Evolutionary conservation across 2,329 filamentous ascomycete genomes (phyloP).

Genomic region (Knufia fluminis): DNA sequence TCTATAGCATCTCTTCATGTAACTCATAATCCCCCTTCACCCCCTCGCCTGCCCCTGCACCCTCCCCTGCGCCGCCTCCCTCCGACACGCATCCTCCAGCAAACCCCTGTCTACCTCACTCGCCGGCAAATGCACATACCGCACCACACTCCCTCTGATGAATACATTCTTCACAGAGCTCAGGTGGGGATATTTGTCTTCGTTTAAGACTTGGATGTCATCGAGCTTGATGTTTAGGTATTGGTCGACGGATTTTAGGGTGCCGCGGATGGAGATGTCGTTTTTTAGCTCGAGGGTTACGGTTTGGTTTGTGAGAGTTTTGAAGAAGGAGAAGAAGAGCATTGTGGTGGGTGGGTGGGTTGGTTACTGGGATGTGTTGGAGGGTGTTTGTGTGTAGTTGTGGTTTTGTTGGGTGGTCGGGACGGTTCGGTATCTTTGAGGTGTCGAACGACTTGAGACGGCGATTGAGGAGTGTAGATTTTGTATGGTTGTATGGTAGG

Average conservation of each 20-base stretch:
- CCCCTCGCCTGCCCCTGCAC: constrained; percentile 7
- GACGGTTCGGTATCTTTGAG: too few relatives aligned
- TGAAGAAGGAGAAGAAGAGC: constrained; percentile 67
- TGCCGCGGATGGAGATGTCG: constrained; percentile 93
- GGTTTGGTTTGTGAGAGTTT: constrained; percentile 93
- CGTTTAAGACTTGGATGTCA: constrained; percentile 84
- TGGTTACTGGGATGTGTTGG: neutral
- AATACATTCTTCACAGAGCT: constrained; percentile 91
- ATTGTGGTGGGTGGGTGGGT: neutral
- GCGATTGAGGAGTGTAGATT: too few relatives aligned
- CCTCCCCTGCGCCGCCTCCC: constrained; percentile 47
- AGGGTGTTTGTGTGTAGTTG: neutral
- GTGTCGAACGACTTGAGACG: too few relatives aligned
- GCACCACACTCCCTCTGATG: constrained; percentile 83
- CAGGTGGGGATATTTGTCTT: constrained; percentile 89
- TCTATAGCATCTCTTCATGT: too few relatives aligned
- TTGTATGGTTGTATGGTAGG: too few relatives aligned
- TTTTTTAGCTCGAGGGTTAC: constrained; percentile 99
- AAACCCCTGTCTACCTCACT: constrained; percentile 75
- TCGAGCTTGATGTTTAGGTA: constrained; percentile 99
- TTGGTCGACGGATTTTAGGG: constrained; percentile 93
- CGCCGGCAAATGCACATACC: constrained; percentile 82
- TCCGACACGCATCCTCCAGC: constrained; percentile 81
- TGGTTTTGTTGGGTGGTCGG: too few relatives aligned
- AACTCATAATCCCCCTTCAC: neutral